Base-by-base conservation (phyloP, 1,284 basidiomycete species). In the Marasmius tenuissimus region DNA sequence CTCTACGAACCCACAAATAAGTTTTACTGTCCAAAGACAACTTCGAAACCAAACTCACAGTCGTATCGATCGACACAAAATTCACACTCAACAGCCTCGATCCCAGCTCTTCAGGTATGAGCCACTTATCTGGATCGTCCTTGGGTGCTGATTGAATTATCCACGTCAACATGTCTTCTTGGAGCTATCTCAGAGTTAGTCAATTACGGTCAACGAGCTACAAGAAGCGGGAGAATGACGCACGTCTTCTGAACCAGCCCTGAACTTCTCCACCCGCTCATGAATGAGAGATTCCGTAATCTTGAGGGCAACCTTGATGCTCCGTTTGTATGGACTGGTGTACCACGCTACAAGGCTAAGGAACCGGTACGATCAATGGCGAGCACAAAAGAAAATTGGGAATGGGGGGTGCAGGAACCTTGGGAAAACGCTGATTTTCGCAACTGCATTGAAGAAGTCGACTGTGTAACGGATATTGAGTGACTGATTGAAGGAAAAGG, bases 141-240 rank as follows among this genome's bases (percentile, higher is more conserved):
- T n/a, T 57, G 18, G 50, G 58, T 4, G 69, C 68, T 8, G 65
- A 60, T 16, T 74, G 70, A 9, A 79, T 60, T 27, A 78, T 61
- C 76, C 76, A 78, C 20, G 69, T 70, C 18, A 78, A 69, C 6
- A 77, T 61, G 61, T 79, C 76, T 45, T 77, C 75, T 77, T 78
- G 5, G 5, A 40, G 22, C 20, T 45, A 47, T 48, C 51, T 18
- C 14, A 6, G 37, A 11, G 20, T 16, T 12, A 20, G 33, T 27
- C 27, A 27, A 27, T n/a, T n/a, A n/a, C n/a, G n/a, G n/a, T n/a
- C n/a, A 27, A 27, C 27, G 27, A 27, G 27, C 27, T 2, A 4
- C 27, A 4, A 27, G 4, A 27, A 4, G 4, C 27, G 27, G 27
- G 27, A 27, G 27, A 27, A 27, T 4, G 4, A 4, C 27, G 27